A percentile compares a stretch with the other conserved stretches of the same genome.
Evolutionary conservation across 2,329 filamentous ascomycete genomes (phyloP).

Genomic region (Penicillium sp.): DNA sequence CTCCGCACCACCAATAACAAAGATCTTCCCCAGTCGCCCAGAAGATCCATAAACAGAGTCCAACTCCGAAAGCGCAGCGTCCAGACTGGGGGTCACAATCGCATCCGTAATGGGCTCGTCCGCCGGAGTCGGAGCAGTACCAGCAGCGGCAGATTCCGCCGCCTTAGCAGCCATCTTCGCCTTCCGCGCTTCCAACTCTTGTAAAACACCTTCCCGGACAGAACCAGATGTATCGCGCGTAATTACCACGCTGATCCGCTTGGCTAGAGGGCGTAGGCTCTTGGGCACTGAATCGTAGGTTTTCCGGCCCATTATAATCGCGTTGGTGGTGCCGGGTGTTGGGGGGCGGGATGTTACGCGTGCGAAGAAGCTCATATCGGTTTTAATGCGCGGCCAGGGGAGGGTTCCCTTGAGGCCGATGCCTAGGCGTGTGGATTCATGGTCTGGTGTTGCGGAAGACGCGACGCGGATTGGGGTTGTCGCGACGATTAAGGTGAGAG

Average conservation of each 20-base stretch:
- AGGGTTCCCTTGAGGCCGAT: conserved; percentile 78
- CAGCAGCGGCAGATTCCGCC: conserved; percentile 8
- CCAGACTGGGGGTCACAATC: conserved; percentile 60
- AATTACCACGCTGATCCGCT: conserved; percentile 79
- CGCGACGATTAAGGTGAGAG: conserved; percentile 88
- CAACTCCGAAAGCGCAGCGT: conserved; percentile 54
- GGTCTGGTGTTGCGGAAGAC: conserved; percentile 20
- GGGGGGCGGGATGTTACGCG: conserved; percentile 72
- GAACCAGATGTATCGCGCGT: conserved; percentile 47
- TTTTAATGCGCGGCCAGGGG: conserved; percentile 84
- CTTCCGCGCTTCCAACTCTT: conserved; percentile 36
- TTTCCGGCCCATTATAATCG: conserved; percentile 95
- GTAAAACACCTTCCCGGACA: conserved; percentile 32
- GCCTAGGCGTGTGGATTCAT: conserved; percentile 63
- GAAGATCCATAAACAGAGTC: conserved; percentile 23
- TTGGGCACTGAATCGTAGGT: conserved; percentile 90
- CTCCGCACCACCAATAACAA: conserved; percentile 86
- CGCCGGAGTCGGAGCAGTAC: not conserved
- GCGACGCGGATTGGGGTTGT: conserved; percentile 64
- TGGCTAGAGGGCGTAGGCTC: conserved; percentile 75
- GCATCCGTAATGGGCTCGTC: conserved; percentile 32
- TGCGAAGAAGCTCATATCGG: conserved; percentile 94
- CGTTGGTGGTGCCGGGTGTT: conserved; percentile 52
- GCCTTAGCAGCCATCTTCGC: conserved; percentile 22
- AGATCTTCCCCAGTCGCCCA: conserved; percentile 59